Percentiles rank a stretch among this genome's conserved stretches.
Evolutionary conservation across 805 yeast genomes (phyloP).

Genomic region (Candida xiaguanensis): DNA sequence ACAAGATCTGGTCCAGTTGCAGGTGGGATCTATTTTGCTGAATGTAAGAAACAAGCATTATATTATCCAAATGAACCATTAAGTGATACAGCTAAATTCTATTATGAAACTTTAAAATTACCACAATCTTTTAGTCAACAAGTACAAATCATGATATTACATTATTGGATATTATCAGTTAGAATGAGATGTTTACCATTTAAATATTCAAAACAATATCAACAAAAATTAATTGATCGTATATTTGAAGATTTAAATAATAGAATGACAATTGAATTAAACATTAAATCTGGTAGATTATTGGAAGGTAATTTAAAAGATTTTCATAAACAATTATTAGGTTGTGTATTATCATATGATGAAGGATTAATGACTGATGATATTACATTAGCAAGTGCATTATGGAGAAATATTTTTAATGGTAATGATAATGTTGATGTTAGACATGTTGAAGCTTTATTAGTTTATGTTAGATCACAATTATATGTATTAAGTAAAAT

Average conservation of each 20-base stretch:
- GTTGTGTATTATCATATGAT: slow-evolving; percentile 85
- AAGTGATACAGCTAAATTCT: slow-evolving; percentile 72
- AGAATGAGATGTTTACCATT: slow-evolving; percentile 97
- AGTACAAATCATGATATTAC: slow-evolving; percentile 89
- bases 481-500: slow-evolving; percentile 80
- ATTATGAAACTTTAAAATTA: slow-evolving; percentile 77
- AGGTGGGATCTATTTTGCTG: slow-evolving; percentile 80
- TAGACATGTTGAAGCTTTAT: slow-evolving; percentile 79
- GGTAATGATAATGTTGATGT: slow-evolving; percentile 79
- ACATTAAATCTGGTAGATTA: slow-evolving; percentile 73
- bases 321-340: slow-evolving; percentile 85
- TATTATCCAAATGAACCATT: slow-evolving; percentile 71
- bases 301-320: slow-evolving; percentile 86
- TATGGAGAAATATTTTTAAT: slow-evolving; percentile 89
- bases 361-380: slow-evolving; percentile 85
- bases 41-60: slow-evolving; percentile 82
- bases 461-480: slow-evolving; percentile 88
- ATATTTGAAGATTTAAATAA: slow-evolving; percentile 86
- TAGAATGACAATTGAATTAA: slow-evolving; percentile 81
- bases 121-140: slow-evolving; percentile 92
- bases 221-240: slow-evolving; percentile 86
- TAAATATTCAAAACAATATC: slow-evolving; percentile 82
- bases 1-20: slow-evolving; percentile 93
- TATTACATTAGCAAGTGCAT: slow-evolving; percentile 69
- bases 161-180: slow-evolving; percentile 89